Conservation (phyloP, 148 eudicot genomes). For the Hydrangea macrophylla region DNA sequence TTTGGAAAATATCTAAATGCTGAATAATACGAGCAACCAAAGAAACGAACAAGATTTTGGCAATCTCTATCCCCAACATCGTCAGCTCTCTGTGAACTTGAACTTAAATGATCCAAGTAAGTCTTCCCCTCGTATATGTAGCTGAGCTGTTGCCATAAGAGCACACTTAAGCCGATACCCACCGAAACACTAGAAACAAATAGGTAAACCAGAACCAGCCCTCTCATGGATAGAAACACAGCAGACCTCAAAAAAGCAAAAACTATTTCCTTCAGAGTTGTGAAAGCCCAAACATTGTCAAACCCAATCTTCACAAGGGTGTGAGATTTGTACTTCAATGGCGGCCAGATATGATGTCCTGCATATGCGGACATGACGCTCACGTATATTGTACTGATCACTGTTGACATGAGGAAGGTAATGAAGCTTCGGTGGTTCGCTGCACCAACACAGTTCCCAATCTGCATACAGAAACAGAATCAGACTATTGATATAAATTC, state of each 20-base stretch:
- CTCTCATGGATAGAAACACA: conserved; percentile 54
- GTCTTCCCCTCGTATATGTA: conserved; percentile 83
- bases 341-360: conserved; percentile 48
- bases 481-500: not conserved
- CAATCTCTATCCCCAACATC: conserved; percentile 52
- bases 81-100: conserved; percentile 48
- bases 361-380: conserved; percentile 54
- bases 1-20: conserved; percentile 44
- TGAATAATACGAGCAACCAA: conserved; percentile 54
- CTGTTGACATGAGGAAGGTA: conserved; percentile 66
- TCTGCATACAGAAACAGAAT: conserved; percentile 41
- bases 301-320: conserved; percentile 19
- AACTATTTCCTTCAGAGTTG: conserved; percentile 32
- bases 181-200: conserved; percentile 76
- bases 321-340: conserved; percentile 28
- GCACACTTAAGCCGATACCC: conserved; percentile 70
- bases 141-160: conserved; percentile 90
- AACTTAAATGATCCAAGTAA: conserved; percentile 66
- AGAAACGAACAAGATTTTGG: conserved; percentile 66
- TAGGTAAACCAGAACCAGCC: conserved; percentile 75
- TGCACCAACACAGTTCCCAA: conserved; percentile 95
- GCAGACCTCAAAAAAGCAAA: conserved; percentile 57
- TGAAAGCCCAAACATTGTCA: conserved; percentile 21
- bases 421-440: conserved; percentile 74
- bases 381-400: conserved; percentile 62